Evolutionary conservation across 306 rosid species (phyloP), one percentile per base, ranked within the genome.

Genomic region (Hippophae tibetana): DNA sequence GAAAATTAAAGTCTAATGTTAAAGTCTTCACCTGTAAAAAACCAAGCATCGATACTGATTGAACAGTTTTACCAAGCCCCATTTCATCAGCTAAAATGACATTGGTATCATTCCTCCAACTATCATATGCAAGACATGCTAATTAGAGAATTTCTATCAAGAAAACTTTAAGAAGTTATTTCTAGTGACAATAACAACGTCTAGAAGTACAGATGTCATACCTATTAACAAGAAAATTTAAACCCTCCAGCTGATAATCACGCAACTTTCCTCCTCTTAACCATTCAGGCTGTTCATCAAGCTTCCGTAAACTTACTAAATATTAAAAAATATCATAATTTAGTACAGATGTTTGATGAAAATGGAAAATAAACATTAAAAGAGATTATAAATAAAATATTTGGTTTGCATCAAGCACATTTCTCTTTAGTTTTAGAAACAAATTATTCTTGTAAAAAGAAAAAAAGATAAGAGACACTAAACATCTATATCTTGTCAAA

Each of bases 61-160:
- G 99, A 63, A 93, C 95, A 72, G 99, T 93, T 79, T 93, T 93
- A 44, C 99, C 99, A 66, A 93, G 99, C 67, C 99, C 99, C 99
- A 93, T 93, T 79, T 93, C 99, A 88, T 93, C 99, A 62, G 99
- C 99, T 84, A 93, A 88, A 74, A 93, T 93, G 68, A 93, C 97
- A 79, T 88, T 93, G 55, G 99, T 93, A 76, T 93, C 95, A 77
- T 93, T 93, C 72, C 99, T 89, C 99, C 99, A 93, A 64, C 99
- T 93, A 79, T 76, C 67, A 79, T 57, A 52, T 48, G 69, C 61
- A 80, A 74, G 27, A 67, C 40, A 63, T 26, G 41, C 49, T 50
- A 42, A 67, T 78, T 62, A 80, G 73, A 65, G 70, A 51, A 67
- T 68, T 65, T 50, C 56, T 58, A 14, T 49, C 47, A 53, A 68